Base-by-base conservation (phyloP, 441 rosid genomes). In the Erodium trifolium region DNA sequence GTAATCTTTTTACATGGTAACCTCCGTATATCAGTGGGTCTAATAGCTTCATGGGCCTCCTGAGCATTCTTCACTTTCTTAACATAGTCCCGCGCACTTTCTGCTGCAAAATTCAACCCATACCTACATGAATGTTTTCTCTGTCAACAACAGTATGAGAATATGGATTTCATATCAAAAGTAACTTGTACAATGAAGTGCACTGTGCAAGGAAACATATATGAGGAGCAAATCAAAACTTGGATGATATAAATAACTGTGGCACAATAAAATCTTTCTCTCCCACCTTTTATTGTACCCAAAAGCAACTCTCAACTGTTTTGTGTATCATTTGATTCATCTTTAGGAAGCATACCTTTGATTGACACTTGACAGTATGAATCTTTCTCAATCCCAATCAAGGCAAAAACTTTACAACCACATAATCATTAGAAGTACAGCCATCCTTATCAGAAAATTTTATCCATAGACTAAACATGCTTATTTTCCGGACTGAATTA, bases 31-130 rank as follows among this genome's bases (percentile, higher is more conserved):
- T 84, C 80, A 57, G 99, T 94, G 72, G 99, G 99, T 79, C 98
- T 86, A 75, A 94, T 88, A 77, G 99, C 99, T 88, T 94, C 99
- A 78, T 92, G 98, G 70, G 99, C 97, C 83, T 92, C 99, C 79
- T 88, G 98, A 77, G 97, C 89, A 80, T 94, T 94, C 82, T 94
- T 92, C 75, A 94, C 96, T 83, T 87, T 90, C 83, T 85, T 94
- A 79, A 87, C 90, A 84, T 82, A 94, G 75, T 88, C 92, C 55
- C 88, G 92, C 51, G 88, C 85, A 78, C 76, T 73, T 63, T 57
- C 84, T 70, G 91, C 75, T 67, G 86, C 85, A 78, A 84, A 88
- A 69, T 80, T 84, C 31, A 77, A 69, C 29, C 98, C 98, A 82
- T 86, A 92, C 78, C 99, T 94, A 78, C 74, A 80, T 65, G 76